Base-by-base conservation (phyloP, 176 grass and related monocot genomes). In the Musa troglodytarum region DNA sequence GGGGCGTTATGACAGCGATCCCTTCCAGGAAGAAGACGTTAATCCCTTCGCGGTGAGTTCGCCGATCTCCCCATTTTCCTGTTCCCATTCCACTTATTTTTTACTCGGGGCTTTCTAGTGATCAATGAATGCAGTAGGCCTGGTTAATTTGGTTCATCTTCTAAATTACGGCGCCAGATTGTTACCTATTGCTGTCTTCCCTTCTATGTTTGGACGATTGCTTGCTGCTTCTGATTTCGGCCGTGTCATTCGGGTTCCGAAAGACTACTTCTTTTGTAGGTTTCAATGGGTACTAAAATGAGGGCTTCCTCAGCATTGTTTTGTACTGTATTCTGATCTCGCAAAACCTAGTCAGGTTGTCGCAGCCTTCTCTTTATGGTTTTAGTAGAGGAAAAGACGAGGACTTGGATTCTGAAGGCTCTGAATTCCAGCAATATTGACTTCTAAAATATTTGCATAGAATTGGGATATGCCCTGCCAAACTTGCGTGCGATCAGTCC, bases 11-110 rank as follows among this genome's bases (percentile, higher is more conserved):
- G 94, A 97, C 74, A 83, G 77, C 77, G 92, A 93, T 68, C 94
- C 94, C 80, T 97, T 97, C 79, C 90, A 97, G 1, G 94, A 97
- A 79, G 90, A 93, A 43, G 87, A 93, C 54, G 90, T 97, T 78
- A 93, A 97, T 75, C 94, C 94, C 77, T 97, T 93, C 52, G 71
- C 94, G 81, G 93, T 97, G 80, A 82, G 87, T 77, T 66, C 8
- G 7, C 22, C 16, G 22, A 49, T 72, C 53, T 22, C 49, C 61
- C 5, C 52, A 13, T 22, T 26, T 74, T 73, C 54, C 20, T 77
- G 17, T 72, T 76, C 49, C 6, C 13, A 11, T 67, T 22, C 23
- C 65, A 25, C 49, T 34, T 63, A 56, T 21, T 68, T 13, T 23
- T 65, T 65, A 23, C 63, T 26, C 12, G n/a, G 63, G 63, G n/a